Evolutionary conservation across 1,139 yeast species (phyloP).

Genomic region (Hyphopichia wangnamkhiaoensis): DNA sequence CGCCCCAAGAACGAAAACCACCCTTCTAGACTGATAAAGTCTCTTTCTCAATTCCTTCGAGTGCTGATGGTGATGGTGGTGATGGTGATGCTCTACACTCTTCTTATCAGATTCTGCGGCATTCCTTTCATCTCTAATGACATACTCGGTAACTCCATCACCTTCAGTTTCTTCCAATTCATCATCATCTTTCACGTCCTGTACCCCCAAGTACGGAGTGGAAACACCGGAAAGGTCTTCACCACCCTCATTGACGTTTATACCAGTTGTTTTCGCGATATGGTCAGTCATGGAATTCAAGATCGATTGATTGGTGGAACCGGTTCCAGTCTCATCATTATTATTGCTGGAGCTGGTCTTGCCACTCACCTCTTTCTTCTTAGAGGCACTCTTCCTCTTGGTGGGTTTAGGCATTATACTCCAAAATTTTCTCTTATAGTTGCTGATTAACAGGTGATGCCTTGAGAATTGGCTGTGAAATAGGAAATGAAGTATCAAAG

Average conservation of each 20-base stretch:
- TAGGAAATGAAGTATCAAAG: no score
- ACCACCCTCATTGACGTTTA: no score
- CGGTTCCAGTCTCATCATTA: neutral
- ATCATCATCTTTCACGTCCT: neutral
- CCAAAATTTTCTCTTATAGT: no score
- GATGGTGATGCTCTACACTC: slow-evolving; percentile 12
- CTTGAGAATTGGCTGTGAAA: no score
- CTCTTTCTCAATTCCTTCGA: slow-evolving; percentile 17
- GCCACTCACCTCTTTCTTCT: neutral
- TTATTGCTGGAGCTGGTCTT: neutral
- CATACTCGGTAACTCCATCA: no score
- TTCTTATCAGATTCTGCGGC: slow-evolving; percentile 26
- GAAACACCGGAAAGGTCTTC: no score
- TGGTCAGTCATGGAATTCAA: neutral
- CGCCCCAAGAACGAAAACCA: slow-evolving; percentile 58
- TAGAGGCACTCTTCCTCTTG: slow-evolving; percentile 1
- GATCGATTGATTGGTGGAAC: neutral
- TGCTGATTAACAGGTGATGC: no score
- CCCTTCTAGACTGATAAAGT: slow-evolving; percentile 45
- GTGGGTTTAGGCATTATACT: slow-evolving; percentile 1
- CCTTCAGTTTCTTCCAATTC: no score
- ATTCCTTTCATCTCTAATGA: slow-evolving; percentile 25
- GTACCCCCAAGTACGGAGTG: slow-evolving; percentile 35
- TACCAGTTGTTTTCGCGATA: neutral
- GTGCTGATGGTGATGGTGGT: neutral